Conservation (phyloP, 257 asterid genomes). For the Solanum tarijense region DNA sequence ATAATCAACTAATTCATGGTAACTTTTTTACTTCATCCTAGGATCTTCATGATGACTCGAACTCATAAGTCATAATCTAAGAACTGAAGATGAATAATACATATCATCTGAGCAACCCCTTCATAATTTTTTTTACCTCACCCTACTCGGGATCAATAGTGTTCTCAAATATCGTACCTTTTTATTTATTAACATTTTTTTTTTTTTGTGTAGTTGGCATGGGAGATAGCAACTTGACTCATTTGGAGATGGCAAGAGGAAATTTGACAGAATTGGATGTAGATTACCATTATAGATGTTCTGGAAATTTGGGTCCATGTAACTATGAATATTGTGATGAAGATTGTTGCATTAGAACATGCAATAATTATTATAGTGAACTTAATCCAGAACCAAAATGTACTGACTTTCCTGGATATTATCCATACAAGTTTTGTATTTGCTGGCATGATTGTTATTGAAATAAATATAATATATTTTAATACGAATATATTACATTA, state of each 20-base stretch:
- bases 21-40: no score
- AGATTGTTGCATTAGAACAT: background rate
- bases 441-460: conserved; percentile 3
- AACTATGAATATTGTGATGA: background rate
- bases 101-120: background rate
- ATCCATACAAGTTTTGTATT: background rate
- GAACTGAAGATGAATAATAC: no score
- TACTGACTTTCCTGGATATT: background rate
- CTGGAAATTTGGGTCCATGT: background rate
- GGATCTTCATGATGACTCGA: no score
- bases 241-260: background rate
- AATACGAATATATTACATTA: background rate
- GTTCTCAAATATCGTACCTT: background rate
- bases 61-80: no score
- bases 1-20: background rate
- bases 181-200: background rate
- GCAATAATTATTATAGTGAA: background rate
- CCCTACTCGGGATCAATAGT: background rate
- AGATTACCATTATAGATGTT: background rate
- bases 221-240: background rate
- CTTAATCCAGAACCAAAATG: background rate
- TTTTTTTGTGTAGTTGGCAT: background rate
- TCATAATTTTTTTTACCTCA: background rate
- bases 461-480: background rate
- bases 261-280: background rate